A percentile compares a stretch with the other conserved stretches of the same genome.
These are phyloP conservation scores for Camellia sinensis DNA, from an alignment of 148 eudicot genomes.

Conservation along the genomic window DNA sequence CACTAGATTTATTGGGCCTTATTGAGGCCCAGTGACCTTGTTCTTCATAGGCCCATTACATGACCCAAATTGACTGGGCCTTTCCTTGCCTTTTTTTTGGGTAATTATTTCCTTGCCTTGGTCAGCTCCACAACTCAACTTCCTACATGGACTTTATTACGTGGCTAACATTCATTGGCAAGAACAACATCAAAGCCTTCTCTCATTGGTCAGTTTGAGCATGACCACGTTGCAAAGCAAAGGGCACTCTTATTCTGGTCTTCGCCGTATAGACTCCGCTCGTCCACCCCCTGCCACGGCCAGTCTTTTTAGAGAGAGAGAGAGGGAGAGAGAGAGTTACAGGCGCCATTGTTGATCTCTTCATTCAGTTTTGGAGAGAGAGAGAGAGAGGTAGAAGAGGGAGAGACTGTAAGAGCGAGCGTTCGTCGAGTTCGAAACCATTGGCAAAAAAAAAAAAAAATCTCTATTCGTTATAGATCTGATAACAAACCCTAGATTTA, in stretches of 20 bases:
- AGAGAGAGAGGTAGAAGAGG: neutral
- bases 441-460: neutral
- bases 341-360: too few relatives aligned
- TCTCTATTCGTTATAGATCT: constrained; percentile 15
- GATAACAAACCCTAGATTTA: constrained; percentile 28
- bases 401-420: neutral
- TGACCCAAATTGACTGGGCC: too few relatives aligned
- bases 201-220: constrained; percentile 35
- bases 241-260: neutral
- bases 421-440: neutral
- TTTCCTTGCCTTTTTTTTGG: too few relatives aligned
- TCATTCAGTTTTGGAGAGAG: neutral
- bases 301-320: neutral
- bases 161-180: constrained; percentile 27
- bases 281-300: constrained; percentile 4
- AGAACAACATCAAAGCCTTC: constrained; percentile 15
- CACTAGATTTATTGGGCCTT: neutral
- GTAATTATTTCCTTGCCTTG: too few relatives aligned
- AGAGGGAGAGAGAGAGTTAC: neutral
- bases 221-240: constrained; percentile 31
- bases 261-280: constrained; percentile 1
- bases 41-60: too few relatives aligned
- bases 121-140: too few relatives aligned
- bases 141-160: neutral
- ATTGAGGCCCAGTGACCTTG: neutral